Percentiles rank a stretch among this genome's conserved stretches.
These are phyloP conservation scores for Akanthomyces uredinophilus DNA, from an alignment of 2,329 filamentous ascomycete species.

Conservation along the genomic window DNA sequence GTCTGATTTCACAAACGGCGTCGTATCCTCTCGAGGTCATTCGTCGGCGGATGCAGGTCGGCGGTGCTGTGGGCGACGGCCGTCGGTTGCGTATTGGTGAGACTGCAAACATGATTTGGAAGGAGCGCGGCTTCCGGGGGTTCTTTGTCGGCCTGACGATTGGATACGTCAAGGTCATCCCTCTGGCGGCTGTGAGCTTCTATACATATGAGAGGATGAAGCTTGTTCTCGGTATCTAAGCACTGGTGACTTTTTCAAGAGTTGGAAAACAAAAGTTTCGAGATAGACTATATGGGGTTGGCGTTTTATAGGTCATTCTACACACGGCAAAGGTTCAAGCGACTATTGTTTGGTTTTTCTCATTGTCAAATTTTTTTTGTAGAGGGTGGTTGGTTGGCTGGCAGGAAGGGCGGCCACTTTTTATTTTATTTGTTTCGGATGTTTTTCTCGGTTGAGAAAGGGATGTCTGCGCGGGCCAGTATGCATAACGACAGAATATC, in stretches of 20 bases:
- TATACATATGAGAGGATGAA: conserved; percentile 63
- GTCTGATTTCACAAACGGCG: conserved; percentile 81
- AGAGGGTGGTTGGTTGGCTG: not conserved
- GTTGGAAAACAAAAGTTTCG: not conserved
- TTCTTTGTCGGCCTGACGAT: conserved; percentile 94
- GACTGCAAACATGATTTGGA: conserved; percentile 68
- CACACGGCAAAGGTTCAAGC: not conserved
- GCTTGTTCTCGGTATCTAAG: conserved; percentile 58
- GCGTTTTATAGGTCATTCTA: conserved; percentile 9
- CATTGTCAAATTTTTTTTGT: not conserved
- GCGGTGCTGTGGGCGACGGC: conserved; percentile 88
- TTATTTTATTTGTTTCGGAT: not conserved
- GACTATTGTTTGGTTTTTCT: not conserved
- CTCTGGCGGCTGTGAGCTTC: conserved; percentile 71
- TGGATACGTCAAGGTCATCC: conserved; percentile 90
- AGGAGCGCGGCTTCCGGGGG: conserved; percentile 69
- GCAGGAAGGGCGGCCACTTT: not conserved
- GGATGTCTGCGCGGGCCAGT: not conserved
- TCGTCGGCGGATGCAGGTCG: conserved; percentile 89
- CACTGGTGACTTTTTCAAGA: not conserved
- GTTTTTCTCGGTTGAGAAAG: not conserved
- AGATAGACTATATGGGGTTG: not conserved
- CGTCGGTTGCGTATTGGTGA: conserved; percentile 72
- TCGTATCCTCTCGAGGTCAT: conserved; percentile 95
- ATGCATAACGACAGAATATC: not conserved